A percentile compares a stretch with the other conserved stretches of the same genome.
Evolutionary conservation across 139 green algal genomes (phyloP).

Genomic region (Monoraphidium neglectum): DNA sequence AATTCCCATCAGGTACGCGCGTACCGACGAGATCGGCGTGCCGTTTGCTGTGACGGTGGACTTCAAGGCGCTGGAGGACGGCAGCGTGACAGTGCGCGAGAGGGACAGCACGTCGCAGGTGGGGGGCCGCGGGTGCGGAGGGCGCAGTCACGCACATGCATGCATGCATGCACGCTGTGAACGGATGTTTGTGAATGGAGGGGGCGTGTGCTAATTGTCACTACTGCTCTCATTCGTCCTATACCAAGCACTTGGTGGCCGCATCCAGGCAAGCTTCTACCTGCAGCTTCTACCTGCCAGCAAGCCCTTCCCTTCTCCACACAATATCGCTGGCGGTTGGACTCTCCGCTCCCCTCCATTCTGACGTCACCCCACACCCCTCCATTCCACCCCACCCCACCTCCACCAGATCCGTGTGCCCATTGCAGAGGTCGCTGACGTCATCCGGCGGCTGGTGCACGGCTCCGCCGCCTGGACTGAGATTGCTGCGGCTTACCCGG

Average conservation of each 20-base stretch:
- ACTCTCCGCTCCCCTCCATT: not conserved
- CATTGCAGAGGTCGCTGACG: constrained; percentile 61
- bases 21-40: constrained; percentile 94
- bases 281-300: not conserved
- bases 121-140: not conserved
- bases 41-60: constrained; percentile 98
- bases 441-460: constrained; percentile 75
- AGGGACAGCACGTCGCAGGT: constrained; percentile 89
- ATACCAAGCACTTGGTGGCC: not conserved
- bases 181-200: not conserved
- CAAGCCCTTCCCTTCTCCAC: not conserved
- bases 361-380: not conserved
- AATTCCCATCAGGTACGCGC: constrained; percentile 83
- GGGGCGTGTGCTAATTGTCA: not conserved
- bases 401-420: constrained; percentile 74
- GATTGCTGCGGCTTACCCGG: constrained; percentile 81
- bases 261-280: not conserved
- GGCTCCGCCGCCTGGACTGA: constrained; percentile 69
- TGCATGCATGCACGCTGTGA: not conserved
- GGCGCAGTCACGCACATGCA: not conserved
- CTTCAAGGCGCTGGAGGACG: constrained; percentile 75
- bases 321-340: no score
- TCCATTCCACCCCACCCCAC: not conserved
- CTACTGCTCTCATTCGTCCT: not conserved
- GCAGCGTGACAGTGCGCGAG: constrained; percentile 93